phyloP scores from a whole-genome alignment of 2,329 filamentous ascomycete genomes.

The Beauveria medogensis region DNA sequence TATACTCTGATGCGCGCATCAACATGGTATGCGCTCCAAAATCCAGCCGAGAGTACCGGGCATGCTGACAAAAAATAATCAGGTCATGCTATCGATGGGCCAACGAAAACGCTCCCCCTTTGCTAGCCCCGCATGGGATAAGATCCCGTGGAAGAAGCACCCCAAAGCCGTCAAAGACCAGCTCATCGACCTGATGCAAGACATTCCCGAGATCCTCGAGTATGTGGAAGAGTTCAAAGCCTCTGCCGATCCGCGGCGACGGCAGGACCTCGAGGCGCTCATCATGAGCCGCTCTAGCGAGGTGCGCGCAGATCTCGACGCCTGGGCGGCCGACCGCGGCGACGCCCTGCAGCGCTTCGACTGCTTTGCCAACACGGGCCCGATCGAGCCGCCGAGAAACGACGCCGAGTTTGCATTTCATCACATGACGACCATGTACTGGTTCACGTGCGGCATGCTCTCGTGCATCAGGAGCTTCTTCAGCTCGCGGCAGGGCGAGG shows the following conservation, averaged over 20 bases:
- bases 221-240: constrained; percentile 19
- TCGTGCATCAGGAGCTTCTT: constrained; percentile 8
- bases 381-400: constrained; percentile 10
- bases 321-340: constrained; percentile 12
- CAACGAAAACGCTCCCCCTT: constrained; percentile 18
- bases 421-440: constrained; percentile 13
- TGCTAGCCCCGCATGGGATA: constrained; percentile 24
- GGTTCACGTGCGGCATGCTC: constrained; percentile 11
- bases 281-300: constrained; percentile 12
- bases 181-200: constrained; percentile 23
- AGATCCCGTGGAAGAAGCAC: constrained; percentile 22
- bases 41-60: too few relatives aligned
- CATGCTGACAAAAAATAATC: neutral
- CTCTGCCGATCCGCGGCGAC: constrained; percentile 9
- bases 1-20: constrained; percentile 17
- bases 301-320: constrained; percentile 7
- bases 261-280: constrained; percentile 6
- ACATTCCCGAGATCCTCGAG: constrained; percentile 21
- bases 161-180: constrained; percentile 24
- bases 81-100: constrained; percentile 15
- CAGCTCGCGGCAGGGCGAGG: neutral
- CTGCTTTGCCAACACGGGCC: constrained; percentile 6
- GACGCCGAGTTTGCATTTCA: constrained; percentile 14
- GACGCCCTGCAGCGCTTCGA: constrained; percentile 12
- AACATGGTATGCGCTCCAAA: constrained; percentile 14